A percentile compares a stretch with the other conserved stretches of the same genome.
phyloP scores from a whole-genome alignment of 2,329 filamentous ascomycete genomes.

The Hypoxylon sp. region DNA sequence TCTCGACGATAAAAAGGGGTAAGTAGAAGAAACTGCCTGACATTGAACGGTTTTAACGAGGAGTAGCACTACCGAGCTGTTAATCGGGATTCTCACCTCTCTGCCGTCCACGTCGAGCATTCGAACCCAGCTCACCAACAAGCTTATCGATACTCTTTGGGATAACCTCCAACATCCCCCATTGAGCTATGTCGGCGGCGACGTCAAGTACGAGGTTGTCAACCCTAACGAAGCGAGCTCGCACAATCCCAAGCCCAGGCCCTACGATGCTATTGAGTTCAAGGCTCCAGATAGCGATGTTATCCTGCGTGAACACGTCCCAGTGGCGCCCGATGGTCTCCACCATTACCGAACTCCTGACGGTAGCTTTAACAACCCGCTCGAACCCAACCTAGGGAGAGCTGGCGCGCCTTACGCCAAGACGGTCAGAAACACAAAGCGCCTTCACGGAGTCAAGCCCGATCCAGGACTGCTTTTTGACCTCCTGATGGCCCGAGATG shows the following conservation, averaged over 20 bases:
- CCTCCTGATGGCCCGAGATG: conserved; percentile 72
- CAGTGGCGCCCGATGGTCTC: conserved; percentile 57
- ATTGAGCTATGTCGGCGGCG: conserved; percentile 60
- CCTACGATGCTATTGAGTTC: conserved; percentile 58
- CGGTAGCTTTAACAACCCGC: conserved; percentile 68
- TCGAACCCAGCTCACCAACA: conserved; percentile 61
- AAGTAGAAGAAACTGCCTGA: conserved; percentile 25
- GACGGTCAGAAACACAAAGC: conserved; percentile 70
- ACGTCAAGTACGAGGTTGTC: conserved; percentile 59
- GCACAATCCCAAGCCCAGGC: conserved; percentile 51
- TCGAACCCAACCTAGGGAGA: conserved; percentile 74
- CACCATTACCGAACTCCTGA: conserved; percentile 57
- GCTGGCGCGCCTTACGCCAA: conserved; percentile 79
- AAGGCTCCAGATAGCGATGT: conserved; percentile 58
- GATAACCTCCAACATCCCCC: conserved; percentile 69
- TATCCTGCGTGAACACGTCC: conserved; percentile 56
- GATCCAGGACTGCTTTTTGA: conserved; percentile 79
- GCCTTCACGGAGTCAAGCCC: conserved; percentile 72
- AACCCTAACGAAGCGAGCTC: conserved; percentile 52
- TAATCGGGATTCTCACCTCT: conserved; percentile 59
- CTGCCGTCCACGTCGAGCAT: conserved; percentile 56
- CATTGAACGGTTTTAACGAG: conserved; percentile 34
- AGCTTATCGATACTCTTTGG: conserved; percentile 68
- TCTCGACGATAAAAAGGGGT: conserved; percentile 71
- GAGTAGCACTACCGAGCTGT: conserved; percentile 57